A percentile compares a stretch with the other conserved stretches of the same genome.
Conservation (phyloP, 2,329 filamentous ascomycete genomes). For the Rutstroemia sp. region DNA sequence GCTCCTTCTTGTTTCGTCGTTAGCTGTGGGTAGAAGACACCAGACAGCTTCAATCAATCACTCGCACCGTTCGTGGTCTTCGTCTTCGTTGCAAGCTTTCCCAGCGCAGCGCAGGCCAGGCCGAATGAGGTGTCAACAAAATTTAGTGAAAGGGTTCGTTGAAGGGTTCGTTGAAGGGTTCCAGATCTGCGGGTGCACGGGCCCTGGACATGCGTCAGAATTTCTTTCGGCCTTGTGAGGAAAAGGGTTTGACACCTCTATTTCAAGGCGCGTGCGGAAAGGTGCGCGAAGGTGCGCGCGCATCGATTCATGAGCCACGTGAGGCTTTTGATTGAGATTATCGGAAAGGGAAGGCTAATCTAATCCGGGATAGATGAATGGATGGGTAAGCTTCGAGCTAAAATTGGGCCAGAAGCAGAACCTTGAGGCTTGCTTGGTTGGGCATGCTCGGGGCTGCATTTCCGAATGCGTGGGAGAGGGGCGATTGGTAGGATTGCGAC, state of each 20-base stretch:
- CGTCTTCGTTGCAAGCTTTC: neutral
- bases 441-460: slow-evolving; percentile 1
- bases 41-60: neutral
- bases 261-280: neutral
- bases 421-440: too few relatives aligned
- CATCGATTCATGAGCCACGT: neutral
- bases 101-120: neutral
- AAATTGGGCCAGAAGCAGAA: neutral
- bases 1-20: slow-evolving; percentile 12
- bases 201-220: neutral
- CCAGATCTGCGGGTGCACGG: neutral
- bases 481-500: neutral
- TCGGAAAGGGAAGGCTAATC: neutral
- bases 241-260: neutral
- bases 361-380: neutral
- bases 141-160: too few relatives aligned
- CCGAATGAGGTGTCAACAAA: neutral
- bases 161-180: neutral
- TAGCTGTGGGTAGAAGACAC: neutral
- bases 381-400: neutral
- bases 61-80: too few relatives aligned
- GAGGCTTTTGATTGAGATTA: neutral
- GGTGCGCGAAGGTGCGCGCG: too few relatives aligned
- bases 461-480: slow-evolving; percentile 3
- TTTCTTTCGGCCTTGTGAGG: neutral